phyloP scores from a whole-genome alignment of 2,329 filamentous ascomycete genomes.

The Alternaria brassicae region DNA sequence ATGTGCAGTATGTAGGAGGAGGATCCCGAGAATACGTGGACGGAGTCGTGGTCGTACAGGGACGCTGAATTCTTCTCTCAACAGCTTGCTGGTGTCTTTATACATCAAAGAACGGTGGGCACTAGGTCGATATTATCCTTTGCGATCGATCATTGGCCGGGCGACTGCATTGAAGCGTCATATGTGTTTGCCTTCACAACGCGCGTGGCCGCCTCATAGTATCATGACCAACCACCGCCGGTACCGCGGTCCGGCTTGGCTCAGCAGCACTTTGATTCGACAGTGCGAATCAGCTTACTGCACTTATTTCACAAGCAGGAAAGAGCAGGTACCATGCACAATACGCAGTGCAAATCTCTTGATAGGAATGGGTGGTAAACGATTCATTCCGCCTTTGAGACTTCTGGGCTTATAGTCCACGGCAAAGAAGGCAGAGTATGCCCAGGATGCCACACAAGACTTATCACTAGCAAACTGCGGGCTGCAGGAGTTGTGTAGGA shows the following conservation, averaged over 20 bases:
- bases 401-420: background rate
- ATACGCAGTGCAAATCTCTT: background rate
- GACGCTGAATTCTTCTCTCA: background rate
- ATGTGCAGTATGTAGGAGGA: background rate
- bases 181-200: background rate
- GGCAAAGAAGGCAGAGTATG: background rate
- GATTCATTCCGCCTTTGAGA: background rate
- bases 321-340: background rate
- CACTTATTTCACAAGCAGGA: background rate
- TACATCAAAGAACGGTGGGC: background rate
- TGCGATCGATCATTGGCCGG: background rate
- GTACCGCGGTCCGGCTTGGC: background rate
- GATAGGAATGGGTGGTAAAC: fast-evolving
- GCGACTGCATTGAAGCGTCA: background rate
- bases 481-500: background rate
- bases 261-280: background rate
- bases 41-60: background rate
- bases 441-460: background rate
- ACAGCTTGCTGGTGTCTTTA: background rate
- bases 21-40: background rate
- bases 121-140: background rate
- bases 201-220: background rate
- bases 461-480: background rate
- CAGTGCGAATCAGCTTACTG: background rate
- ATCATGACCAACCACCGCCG: background rate